Conservation (phyloP, 139 green algal species). For the Chara braunii region DNA sequence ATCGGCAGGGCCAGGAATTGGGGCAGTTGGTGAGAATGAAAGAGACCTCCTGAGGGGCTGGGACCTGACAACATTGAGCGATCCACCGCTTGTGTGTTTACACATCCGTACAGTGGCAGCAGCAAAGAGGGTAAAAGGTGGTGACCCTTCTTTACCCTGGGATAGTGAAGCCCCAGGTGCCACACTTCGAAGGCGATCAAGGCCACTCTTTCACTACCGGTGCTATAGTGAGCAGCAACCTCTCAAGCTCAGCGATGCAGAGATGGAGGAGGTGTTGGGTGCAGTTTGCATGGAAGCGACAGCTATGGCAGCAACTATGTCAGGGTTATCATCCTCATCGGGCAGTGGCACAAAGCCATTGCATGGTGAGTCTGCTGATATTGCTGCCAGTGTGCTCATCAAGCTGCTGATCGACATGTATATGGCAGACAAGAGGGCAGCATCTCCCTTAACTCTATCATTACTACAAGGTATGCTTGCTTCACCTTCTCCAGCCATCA, state of each 20-base stretch:
- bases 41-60: too few relatives aligned
- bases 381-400: constrained; percentile 34
- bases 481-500: background rate
- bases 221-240: constrained; percentile 37
- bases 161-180: too few relatives aligned
- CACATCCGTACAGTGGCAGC: too few relatives aligned
- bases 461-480: constrained; percentile 19
- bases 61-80: too few relatives aligned
- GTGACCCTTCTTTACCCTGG: too few relatives aligned
- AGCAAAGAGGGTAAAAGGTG: too few relatives aligned
- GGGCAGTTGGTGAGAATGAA: too few relatives aligned
- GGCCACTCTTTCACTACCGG: constrained; percentile 11
- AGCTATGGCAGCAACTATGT: background rate
- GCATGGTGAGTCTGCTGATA: constrained; percentile 6
- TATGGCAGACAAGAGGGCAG: too few relatives aligned
- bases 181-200: too few relatives aligned
- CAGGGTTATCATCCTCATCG: background rate
- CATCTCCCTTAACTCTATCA: too few relatives aligned
- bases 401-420: constrained; percentile 42
- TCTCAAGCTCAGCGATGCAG: constrained; percentile 22
- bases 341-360: background rate
- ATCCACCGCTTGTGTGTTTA: too few relatives aligned
- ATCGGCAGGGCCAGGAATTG: too few relatives aligned
- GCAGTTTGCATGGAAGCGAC: constrained; percentile 12
- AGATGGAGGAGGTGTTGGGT: constrained; percentile 35